These are phyloP conservation scores for Dissoconium aciculare DNA, from an alignment of 2,329 filamentous ascomycete genomes.

Conservation along the genomic window DNA sequence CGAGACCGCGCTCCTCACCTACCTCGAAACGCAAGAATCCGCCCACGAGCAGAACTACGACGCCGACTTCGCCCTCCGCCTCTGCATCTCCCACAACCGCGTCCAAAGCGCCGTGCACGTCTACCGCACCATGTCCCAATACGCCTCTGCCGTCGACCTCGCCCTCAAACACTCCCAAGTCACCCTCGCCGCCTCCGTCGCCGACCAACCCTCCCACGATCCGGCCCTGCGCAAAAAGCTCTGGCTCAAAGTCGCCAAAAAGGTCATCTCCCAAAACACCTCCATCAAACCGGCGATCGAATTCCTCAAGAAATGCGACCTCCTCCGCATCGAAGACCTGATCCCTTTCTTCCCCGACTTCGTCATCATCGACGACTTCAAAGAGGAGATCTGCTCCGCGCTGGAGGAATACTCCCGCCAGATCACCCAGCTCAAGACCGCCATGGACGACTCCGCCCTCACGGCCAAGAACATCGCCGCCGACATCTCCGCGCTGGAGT, in stretches of 20 bases:
- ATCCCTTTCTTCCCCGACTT: slow-evolving; percentile 99
- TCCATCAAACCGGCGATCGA: slow-evolving; percentile 81
- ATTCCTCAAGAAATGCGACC: slow-evolving; percentile 78
- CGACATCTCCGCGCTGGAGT: slow-evolving; percentile 73
- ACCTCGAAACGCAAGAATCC: slow-evolving; percentile 71
- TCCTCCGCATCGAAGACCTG: slow-evolving; percentile 86
- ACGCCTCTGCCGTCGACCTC: slow-evolving; percentile 80
- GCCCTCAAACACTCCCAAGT: slow-evolving; percentile 81
- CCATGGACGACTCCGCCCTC: slow-evolving; percentile 88
- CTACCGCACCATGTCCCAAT: slow-evolving; percentile 92
- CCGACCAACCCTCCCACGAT: slow-evolving; percentile 61
- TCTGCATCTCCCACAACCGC: slow-evolving; percentile 88
- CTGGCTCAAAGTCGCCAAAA: slow-evolving; percentile 89
- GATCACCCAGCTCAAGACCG: slow-evolving; percentile 73
- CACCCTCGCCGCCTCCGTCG: slow-evolving; percentile 76
- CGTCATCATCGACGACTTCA: slow-evolving; percentile 97
- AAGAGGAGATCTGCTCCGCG: slow-evolving; percentile 89
- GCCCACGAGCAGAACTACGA: slow-evolving; percentile 71
- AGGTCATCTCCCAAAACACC: slow-evolving; percentile 72
- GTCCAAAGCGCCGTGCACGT: slow-evolving; percentile 94
- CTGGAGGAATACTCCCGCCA: slow-evolving; percentile 85
- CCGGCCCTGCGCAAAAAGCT: slow-evolving; percentile 78
- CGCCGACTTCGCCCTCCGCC: slow-evolving; percentile 83
- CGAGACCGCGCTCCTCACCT: slow-evolving; percentile 71
- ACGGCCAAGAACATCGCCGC: slow-evolving; percentile 83